Evolutionary conservation across 495 filamentous ascomycete genomes (phyloP).

Genomic region (Glonium stellatum): DNA sequence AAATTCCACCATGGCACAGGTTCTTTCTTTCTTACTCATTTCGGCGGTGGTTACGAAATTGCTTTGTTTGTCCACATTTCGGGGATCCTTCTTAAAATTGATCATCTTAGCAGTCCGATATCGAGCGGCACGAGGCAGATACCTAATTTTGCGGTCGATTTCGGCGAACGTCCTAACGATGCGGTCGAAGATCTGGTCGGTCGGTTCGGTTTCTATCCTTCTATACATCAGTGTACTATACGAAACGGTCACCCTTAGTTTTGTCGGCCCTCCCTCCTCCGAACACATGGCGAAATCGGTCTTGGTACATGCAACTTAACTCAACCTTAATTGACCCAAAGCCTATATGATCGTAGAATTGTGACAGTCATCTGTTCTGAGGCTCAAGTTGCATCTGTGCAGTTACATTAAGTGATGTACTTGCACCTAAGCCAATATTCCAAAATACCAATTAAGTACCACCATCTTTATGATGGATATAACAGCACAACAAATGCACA

Average conservation of each 20-base stretch:
- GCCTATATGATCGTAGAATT: too few relatives aligned
- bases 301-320: not conserved
- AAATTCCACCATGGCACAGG: not conserved
- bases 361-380: too few relatives aligned
- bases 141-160: slow-evolving; percentile 19
- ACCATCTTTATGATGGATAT: too few relatives aligned
- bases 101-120: slow-evolving; percentile 19
- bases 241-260: slow-evolving; percentile 13
- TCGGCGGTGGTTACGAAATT: slow-evolving; percentile 3
- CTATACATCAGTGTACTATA: slow-evolving; percentile 23
- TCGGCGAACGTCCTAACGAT: slow-evolving; percentile 21
- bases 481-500: too few relatives aligned
- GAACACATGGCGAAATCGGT: not conserved
- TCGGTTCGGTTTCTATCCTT: slow-evolving; percentile 18
- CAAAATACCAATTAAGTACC: too few relatives aligned
- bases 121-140: slow-evolving; percentile 8
- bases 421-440: too few relatives aligned
- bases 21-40: slow-evolving; percentile 1
- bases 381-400: too few relatives aligned
- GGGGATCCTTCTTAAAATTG: slow-evolving; percentile 11
- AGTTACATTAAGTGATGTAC: too few relatives aligned
- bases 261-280: not conserved
- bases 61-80: slow-evolving; percentile 1
- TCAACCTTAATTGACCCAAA: too few relatives aligned
- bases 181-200: slow-evolving; percentile 21